These are phyloP conservation scores for Blastosporella zonata DNA, from an alignment of 1,284 basidiomycete species.

Conservation along the genomic window DNA sequence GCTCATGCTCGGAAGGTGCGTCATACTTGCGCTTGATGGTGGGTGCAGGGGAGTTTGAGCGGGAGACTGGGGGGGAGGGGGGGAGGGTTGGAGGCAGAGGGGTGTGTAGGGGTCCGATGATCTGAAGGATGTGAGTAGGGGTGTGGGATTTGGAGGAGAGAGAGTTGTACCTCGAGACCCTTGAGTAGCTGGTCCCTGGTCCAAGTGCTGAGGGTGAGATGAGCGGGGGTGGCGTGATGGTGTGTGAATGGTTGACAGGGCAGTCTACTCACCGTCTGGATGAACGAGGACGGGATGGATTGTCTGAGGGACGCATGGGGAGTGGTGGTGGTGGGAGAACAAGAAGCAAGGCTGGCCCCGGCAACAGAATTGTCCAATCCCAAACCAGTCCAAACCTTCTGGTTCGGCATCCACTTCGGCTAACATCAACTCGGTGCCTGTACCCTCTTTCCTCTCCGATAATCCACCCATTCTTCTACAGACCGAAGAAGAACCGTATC, in stretches of 20 bases:
- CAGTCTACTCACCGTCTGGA: slow-evolving; percentile 30
- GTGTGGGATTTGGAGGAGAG: slow-evolving; percentile 15
- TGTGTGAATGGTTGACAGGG: neutral
- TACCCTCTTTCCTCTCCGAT: neutral
- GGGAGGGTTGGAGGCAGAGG: slow-evolving; percentile 63
- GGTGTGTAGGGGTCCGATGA: slow-evolving; percentile 52
- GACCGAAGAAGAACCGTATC: slow-evolving; percentile 18
- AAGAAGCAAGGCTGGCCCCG: slow-evolving; percentile 30
- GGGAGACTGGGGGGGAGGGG: slow-evolving; percentile 64
- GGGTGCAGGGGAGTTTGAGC: slow-evolving; percentile 55
- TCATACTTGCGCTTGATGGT: slow-evolving; percentile 61
- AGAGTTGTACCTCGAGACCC: slow-evolving; percentile 50
- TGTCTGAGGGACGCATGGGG: slow-evolving; percentile 9
- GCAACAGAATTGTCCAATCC: slow-evolving; percentile 34
- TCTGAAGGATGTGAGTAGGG: slow-evolving; percentile 36
- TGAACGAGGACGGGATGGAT: slow-evolving; percentile 20
- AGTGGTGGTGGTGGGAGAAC: slow-evolving; percentile 37
- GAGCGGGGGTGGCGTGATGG: too few species aligned
- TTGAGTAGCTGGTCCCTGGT: slow-evolving; percentile 60
- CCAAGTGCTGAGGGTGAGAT: slow-evolving; percentile 42
- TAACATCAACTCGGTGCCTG: slow-evolving; percentile 11
- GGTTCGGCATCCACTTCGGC: slow-evolving; percentile 20
- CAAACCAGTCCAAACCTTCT: slow-evolving; percentile 22
- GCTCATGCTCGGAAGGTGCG: slow-evolving; percentile 40
- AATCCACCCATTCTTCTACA: neutral